phyloP scores from a whole-genome alignment of 208 protist genomes.

The Herpetomonas tarakana region DNA sequence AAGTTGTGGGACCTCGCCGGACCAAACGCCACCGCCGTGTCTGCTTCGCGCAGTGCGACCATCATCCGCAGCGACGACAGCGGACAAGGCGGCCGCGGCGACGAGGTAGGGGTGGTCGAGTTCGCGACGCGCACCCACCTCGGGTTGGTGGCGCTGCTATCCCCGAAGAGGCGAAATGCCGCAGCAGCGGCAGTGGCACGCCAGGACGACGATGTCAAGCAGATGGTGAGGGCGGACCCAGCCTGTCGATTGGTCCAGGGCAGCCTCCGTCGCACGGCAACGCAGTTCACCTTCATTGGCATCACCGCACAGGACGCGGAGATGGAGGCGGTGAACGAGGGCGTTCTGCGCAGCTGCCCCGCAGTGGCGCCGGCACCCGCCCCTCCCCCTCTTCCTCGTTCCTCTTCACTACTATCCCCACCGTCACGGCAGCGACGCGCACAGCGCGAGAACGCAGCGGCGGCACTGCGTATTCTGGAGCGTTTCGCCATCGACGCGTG shows the following conservation, averaged over 20 bases:
- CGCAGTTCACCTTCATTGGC: conserved; percentile 21
- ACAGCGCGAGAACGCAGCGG: neutral
- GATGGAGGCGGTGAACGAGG: neutral
- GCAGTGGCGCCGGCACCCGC: no score
- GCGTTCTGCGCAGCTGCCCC: neutral
- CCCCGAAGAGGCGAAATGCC: no score
- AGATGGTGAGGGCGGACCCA: neutral
- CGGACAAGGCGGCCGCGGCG: neutral
- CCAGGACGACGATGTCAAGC: neutral
- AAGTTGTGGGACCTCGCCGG: conserved; percentile 18
- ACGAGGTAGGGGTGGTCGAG: neutral
- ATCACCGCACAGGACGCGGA: neutral
- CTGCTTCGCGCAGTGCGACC: neutral
- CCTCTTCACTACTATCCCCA: neutral
- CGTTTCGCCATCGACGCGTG: neutral
- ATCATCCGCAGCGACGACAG: neutral
- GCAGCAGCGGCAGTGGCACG: conserved; percentile 14
- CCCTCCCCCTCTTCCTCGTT: no score
- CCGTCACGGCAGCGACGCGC: neutral
- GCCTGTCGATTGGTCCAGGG: neutral
- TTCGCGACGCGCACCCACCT: neutral
- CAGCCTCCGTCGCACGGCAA: conserved; percentile 9
- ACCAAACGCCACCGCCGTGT: conserved; percentile 4
- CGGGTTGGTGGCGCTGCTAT: conserved; percentile 1
- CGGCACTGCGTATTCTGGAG: neutral